Conservation (phyloP, 2,329 filamentous ascomycete species). For the Hypoxylon sp. region DNA sequence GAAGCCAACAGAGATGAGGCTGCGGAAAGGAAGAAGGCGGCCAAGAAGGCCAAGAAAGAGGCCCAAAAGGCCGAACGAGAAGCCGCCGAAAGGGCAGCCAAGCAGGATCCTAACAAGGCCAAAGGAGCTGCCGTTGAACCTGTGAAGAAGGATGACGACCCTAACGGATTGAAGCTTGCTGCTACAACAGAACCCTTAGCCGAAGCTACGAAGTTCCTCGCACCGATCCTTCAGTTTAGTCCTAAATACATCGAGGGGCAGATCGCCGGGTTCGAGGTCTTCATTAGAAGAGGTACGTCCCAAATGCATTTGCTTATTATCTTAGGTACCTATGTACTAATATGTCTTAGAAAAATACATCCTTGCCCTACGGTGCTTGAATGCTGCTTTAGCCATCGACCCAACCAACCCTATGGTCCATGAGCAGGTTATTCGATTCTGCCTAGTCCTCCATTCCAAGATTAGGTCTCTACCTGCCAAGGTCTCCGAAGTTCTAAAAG, state of each 20-base stretch:
- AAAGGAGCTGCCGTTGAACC: slow-evolving; percentile 70
- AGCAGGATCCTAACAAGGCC: slow-evolving; percentile 86
- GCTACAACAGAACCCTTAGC: slow-evolving; percentile 85
- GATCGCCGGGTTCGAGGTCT: slow-evolving; percentile 89
- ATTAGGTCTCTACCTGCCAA: slow-evolving; percentile 71
- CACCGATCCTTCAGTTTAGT: slow-evolving; percentile 83
- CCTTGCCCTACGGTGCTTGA: slow-evolving; percentile 86
- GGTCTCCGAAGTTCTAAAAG: slow-evolving; percentile 75
- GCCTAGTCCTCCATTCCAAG: slow-evolving; percentile 68
- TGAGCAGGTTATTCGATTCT: slow-evolving; percentile 78
- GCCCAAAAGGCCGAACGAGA: slow-evolving; percentile 79
- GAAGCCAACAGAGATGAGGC: slow-evolving; percentile 65
- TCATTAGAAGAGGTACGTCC: slow-evolving; percentile 79
- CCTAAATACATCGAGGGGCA: slow-evolving; percentile 86
- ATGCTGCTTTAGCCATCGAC: slow-evolving; percentile 77
- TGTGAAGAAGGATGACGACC: slow-evolving; percentile 93
- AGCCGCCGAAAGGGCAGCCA: slow-evolving; percentile 80
- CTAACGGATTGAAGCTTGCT: slow-evolving; percentile 81
- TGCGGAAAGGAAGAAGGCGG: slow-evolving; percentile 83
- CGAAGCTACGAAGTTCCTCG: slow-evolving; percentile 88
- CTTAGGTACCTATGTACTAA: slow-evolving; percentile 20
- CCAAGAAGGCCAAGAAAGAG: slow-evolving; percentile 91
- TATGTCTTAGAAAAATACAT: slow-evolving; percentile 78
- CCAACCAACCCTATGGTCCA: slow-evolving; percentile 77
- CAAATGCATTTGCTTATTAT: neutral